phyloP scores from a whole-genome alignment of 2,329 filamentous ascomycete genomes.

The Pseudofabraea citricarpa region DNA sequence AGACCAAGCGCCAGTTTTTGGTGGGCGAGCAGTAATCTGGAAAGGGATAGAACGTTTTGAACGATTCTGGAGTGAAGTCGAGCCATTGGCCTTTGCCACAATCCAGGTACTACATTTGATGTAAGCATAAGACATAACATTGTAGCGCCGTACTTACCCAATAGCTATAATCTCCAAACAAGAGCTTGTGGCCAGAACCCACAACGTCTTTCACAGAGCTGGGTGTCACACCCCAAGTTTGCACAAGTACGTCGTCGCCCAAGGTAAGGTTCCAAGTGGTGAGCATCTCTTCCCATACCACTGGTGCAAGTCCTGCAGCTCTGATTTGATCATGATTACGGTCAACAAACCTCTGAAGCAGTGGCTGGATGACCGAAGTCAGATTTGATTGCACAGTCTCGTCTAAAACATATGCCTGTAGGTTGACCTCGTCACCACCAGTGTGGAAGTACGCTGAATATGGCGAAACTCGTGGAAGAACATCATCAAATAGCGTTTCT shows the following conservation, averaged over 20 bases:
- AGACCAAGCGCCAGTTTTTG: slow-evolving; percentile 79
- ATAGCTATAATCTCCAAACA: slow-evolving; percentile 72
- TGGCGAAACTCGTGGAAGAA: slow-evolving; percentile 65
- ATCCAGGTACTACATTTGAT: slow-evolving; percentile 62
- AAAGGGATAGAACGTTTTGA: slow-evolving; percentile 60
- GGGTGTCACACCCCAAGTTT: not conserved
- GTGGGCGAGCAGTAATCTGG: slow-evolving; percentile 74
- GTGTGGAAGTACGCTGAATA: slow-evolving; percentile 78
- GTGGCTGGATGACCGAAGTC: slow-evolving; percentile 59
- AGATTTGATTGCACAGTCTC: slow-evolving; percentile 65
- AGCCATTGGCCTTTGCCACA: slow-evolving; percentile 79
- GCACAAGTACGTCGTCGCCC: slow-evolving; percentile 66
- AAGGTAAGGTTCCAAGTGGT: slow-evolving; percentile 73
- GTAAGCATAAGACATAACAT: slow-evolving; percentile 7
- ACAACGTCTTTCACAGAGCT: slow-evolving; percentile 56
- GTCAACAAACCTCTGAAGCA: slow-evolving; percentile 75
- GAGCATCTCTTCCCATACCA: slow-evolving; percentile 88
- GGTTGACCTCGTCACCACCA: slow-evolving; percentile 83
- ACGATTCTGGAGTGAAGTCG: slow-evolving; percentile 57
- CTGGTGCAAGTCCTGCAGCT: slow-evolving; percentile 59
- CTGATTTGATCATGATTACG: slow-evolving; percentile 62
- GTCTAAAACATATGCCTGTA: slow-evolving; percentile 69
- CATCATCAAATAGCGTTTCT: slow-evolving; percentile 66
- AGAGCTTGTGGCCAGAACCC: slow-evolving; percentile 60
- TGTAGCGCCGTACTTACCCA: slow-evolving; percentile 50